Percentiles rank a stretch among this genome's conserved stretches.
These are phyloP conservation scores for Adiantum capillusveneris DNA, from an alignment of 75 land plant species.

Conservation along the genomic window DNA sequence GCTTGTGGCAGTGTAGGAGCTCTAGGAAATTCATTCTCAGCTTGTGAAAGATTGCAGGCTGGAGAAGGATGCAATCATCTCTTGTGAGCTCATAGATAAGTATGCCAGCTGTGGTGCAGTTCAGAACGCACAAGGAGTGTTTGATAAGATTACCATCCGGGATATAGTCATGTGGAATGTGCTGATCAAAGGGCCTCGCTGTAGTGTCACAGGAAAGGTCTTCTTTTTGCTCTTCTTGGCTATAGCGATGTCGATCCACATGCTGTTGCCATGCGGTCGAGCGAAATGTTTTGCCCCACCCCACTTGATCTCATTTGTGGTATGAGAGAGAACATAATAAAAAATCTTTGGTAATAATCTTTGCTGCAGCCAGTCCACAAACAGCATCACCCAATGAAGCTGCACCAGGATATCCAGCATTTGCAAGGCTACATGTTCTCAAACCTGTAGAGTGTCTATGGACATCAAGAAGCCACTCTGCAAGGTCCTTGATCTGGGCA, in stretches of 20 bases:
- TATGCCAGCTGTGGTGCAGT: too few relatives aligned
- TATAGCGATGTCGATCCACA: slow-evolving; percentile 91
- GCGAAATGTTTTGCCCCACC: slow-evolving; percentile 98
- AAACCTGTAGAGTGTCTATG: slow-evolving; percentile 94
- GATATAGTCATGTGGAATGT: too few relatives aligned
- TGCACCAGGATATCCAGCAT: slow-evolving; percentile 94
- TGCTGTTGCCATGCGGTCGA: slow-evolving; percentile 82
- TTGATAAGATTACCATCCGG: too few relatives aligned
- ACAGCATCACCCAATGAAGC: slow-evolving; percentile 83
- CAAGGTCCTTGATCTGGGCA: slow-evolving; percentile 76
- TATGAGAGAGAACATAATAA: slow-evolving; percentile 95
- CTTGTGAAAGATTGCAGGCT: too few relatives aligned
- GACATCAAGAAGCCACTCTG: slow-evolving; percentile 64
- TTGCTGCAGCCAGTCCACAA: slow-evolving; percentile 96
- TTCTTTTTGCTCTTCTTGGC: slow-evolving; percentile 86
- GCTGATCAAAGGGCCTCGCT: too few relatives aligned
- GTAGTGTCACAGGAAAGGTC: slow-evolving; percentile 94
- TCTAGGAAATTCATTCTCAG: too few relatives aligned
- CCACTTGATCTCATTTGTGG: slow-evolving; percentile 96
- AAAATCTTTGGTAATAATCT: slow-evolving; percentile 71
- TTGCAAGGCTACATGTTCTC: slow-evolving; percentile 88
- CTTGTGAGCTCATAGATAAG: too few relatives aligned
- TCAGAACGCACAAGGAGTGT: too few relatives aligned
- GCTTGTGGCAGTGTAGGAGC: too few relatives aligned
- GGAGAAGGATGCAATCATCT: too few relatives aligned